Conservation (phyloP, 345 rosid genomes). For the Populus deltoides region DNA sequence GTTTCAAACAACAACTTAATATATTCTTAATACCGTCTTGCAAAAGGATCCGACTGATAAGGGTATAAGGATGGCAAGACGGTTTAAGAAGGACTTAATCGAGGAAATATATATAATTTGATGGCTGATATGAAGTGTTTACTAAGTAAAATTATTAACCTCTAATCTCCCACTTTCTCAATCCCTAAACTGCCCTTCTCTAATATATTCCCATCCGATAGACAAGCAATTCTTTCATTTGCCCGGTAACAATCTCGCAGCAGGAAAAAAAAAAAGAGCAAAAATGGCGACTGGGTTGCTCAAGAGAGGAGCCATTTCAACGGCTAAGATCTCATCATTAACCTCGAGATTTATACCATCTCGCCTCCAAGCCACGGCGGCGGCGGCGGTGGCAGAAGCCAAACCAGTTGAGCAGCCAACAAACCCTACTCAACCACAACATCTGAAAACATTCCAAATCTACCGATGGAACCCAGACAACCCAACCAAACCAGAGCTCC, state of each 20-base stretch:
- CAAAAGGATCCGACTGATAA: too few species aligned
- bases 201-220: not conserved
- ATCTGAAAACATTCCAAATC: conserved; percentile 74
- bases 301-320: conserved; percentile 7
- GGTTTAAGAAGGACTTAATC: too few species aligned
- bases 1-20: too few species aligned
- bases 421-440: too few species aligned
- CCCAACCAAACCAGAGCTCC: conserved; percentile 65
- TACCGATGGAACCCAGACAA: conserved; percentile 91
- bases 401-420: conserved; percentile 8
- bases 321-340: conserved; percentile 10
- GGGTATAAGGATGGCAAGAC: too few species aligned
- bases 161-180: not conserved
- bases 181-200: conserved; percentile 14
- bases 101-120: too few species aligned
- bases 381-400: conserved; percentile 43
- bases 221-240: not conserved
- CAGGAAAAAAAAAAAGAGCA: not conserved
- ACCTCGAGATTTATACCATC: conserved; percentile 34
- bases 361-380: conserved; percentile 48
- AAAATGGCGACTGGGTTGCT: conserved; percentile 22
- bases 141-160: too few species aligned
- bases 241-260: not conserved
- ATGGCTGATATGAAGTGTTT: too few species aligned
- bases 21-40: too few species aligned